A percentile compares a stretch with the other conserved stretches of the same genome.
These are phyloP conservation scores for Peziza echinospora DNA, from an alignment of 495 filamentous ascomycete genomes.

Conservation along the genomic window DNA sequence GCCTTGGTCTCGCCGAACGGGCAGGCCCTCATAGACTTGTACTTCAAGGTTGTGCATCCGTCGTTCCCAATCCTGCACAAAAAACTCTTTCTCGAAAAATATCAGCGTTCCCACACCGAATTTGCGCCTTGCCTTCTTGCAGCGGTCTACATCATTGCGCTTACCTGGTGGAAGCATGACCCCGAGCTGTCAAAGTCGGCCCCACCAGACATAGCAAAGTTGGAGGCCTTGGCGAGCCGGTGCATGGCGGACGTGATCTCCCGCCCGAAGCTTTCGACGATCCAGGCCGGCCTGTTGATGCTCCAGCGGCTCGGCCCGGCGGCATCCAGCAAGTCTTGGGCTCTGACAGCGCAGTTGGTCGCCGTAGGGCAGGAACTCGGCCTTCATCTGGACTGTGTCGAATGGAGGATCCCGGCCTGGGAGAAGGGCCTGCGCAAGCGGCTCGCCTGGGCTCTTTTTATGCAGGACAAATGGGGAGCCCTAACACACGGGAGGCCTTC, in stretches of 20 bases:
- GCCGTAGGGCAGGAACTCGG: slow-evolving; percentile 66
- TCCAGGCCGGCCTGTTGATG: slow-evolving; percentile 76
- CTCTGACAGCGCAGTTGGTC: slow-evolving; percentile 65
- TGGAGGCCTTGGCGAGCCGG: slow-evolving; percentile 57
- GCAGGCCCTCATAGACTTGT: slow-evolving; percentile 59
- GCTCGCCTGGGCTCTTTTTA: slow-evolving; percentile 75
- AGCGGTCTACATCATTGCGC: slow-evolving; percentile 72
- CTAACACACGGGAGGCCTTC: slow-evolving; percentile 71
- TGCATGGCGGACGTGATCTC: slow-evolving; percentile 57
- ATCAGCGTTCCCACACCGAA: slow-evolving; percentile 48
- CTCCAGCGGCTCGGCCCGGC: slow-evolving; percentile 54
- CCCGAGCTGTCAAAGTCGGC: slow-evolving; percentile 32
- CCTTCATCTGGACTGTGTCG: slow-evolving; percentile 67
- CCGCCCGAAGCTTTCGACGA: slow-evolving; percentile 71
- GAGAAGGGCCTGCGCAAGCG: slow-evolving; percentile 65
- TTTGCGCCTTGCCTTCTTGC: slow-evolving; percentile 70
- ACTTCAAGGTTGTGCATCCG: slow-evolving; percentile 72
- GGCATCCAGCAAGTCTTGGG: slow-evolving; percentile 32
- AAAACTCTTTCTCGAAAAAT: slow-evolving; percentile 65
- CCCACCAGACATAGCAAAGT: slow-evolving; percentile 47
- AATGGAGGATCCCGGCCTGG: slow-evolving; percentile 74
- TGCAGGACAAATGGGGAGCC: slow-evolving; percentile 85
- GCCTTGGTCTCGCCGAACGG: slow-evolving; percentile 64
- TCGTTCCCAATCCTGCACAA: slow-evolving; percentile 81
- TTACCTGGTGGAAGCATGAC: slow-evolving; percentile 72